Base-by-base conservation (phyloP, 2,329 filamentous ascomycete species). In the Ilyonectria sp. region DNA sequence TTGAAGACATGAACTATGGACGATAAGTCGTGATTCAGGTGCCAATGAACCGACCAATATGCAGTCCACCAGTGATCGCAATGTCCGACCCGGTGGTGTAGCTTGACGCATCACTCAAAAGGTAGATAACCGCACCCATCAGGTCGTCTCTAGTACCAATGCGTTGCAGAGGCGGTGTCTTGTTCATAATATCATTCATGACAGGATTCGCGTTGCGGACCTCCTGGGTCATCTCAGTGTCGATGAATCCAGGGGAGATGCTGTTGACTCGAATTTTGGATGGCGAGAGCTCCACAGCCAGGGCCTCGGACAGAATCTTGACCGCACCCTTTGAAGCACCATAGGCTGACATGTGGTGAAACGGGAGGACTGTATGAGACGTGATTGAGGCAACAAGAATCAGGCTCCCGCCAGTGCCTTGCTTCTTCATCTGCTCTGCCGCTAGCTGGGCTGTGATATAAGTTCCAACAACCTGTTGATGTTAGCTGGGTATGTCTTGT, bases 1-100 rank as follows among this genome's bases (percentile, higher is more conserved):
- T 6, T 26, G 26, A 26, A 26, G 4, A 26, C 26, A 26, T 26
- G 26, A 26, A 26, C 26, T 26, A 26, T 26, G 26, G 26, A 26
- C 26, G 26, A 26, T 26, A 6, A 26, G 26, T 26, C 26, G 26
- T 26, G 35, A 37, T 37, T 37, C 26, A 37, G 13, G 35, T 37
- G 8, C 35, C 35, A 37, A 37, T 37, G 6, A 26, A 26, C 35
- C 35, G 9, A 37, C 81, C 82, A 9, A 74, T 77, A 69, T 82
- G 81, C 13, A 85, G 59, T 1, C 83, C 84, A 3, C 84, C 84
- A 2, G 82, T 84, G 26, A 85, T 82, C 4, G 76, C 75, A 63
- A 86, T 82, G 65, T 86, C 83, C 2, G 81, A 77, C 2, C 79
- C 82, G 0, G 83, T 85, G 4, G 82, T 85, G 67, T 82, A 81